Evolutionary conservation across 169 alveolate genomes (phyloP), one percentile per base, ranked within the genome.

Genomic region (Toxoplasma gondii): DNA sequence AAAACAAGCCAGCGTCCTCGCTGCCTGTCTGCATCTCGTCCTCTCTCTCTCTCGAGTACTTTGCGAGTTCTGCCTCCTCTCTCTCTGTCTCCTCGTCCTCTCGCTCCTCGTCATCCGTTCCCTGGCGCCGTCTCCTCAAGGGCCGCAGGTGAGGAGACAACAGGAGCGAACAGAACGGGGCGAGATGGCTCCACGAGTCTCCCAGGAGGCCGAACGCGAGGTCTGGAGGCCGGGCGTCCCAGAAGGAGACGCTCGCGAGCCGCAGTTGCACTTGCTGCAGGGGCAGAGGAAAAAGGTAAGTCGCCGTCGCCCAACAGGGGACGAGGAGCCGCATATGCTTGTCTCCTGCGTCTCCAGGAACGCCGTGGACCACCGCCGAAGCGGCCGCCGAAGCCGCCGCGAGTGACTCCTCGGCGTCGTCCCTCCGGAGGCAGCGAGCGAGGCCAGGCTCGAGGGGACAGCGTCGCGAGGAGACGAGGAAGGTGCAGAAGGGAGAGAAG

Each of bases 231-330:
- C 90, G 90, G 22, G 44, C 17, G 12, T 82, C 64, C 90, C 90
- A 82, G 67, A 82, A 82, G 64, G 69, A 43, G 31, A 29, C 39
- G 24, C 44, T 36, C 17, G 90, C 53, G 19, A 67, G 41, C n/a
- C 69, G 69, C 38, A 82, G 36, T 31, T 82, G 90, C 24, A 82
- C 19, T 36, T 82, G 90, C n/a, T 44, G 58, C n/a, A 82, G 64
- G 12, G 90, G 90, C 58, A 82, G 36, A 29, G 90, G 90, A 29
- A 82, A 43, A 27, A 82, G 90, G 39, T 82, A 82, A 38, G n/a
- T 22, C 39, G 17, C 31, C 12, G 90, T 27, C 90, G 39, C 69
- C 90, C 90, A 82, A 41, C 69, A 39, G 12, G 90, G 90, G 67
- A 82, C 90, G 10, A 82, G 44, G 41, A 43, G 41, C n/a, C 90